A percentile compares a stretch with the other conserved stretches of the same genome.
These are phyloP conservation scores for Komagataea norvegica DNA, from an alignment of 1,139 yeast species.

Conservation along the genomic window DNA sequence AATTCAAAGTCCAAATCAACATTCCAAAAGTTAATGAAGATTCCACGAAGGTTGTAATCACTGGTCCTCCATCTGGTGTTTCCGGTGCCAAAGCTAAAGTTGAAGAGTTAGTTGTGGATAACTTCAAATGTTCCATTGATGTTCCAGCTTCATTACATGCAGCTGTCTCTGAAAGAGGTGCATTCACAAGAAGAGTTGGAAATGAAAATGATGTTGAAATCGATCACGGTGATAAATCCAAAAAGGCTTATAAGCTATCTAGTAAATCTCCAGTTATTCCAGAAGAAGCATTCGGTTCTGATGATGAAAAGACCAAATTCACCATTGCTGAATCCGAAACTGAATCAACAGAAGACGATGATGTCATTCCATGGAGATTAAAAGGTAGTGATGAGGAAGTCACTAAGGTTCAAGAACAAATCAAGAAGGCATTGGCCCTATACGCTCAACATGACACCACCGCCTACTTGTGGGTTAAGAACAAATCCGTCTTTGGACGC, in stretches of 20 bases:
- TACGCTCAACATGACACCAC: conserved; percentile 34
- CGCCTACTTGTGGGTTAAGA: conserved; percentile 48
- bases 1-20: conserved; percentile 56
- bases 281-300: conserved; percentile 46
- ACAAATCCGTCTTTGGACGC: conserved; percentile 45
- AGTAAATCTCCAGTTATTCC: conserved; percentile 43
- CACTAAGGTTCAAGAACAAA: conserved; percentile 29
- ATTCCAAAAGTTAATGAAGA: conserved; percentile 62
- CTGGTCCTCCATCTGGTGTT: conserved; percentile 61
- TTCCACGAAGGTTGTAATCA: conserved; percentile 39
- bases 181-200: conserved; percentile 54
- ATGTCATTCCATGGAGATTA: conserved; percentile 60
- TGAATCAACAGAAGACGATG: conserved; percentile 30
- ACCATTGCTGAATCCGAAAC: conserved; percentile 36
- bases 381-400: conserved; percentile 35
- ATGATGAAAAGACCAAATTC: conserved; percentile 39
- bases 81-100: conserved; percentile 53
- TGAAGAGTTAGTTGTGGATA: conserved; percentile 44
- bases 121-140: conserved; percentile 39
- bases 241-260: conserved; percentile 49
- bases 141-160: conserved; percentile 59
- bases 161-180: conserved; percentile 65
- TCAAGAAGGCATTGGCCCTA: conserved; percentile 32
- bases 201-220: conserved; percentile 55
- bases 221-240: conserved; percentile 49